Evolutionary conservation across 371 early-diverging fungal genomes (phyloP).

Genomic region (Amoeboradix gromovi): DNA sequence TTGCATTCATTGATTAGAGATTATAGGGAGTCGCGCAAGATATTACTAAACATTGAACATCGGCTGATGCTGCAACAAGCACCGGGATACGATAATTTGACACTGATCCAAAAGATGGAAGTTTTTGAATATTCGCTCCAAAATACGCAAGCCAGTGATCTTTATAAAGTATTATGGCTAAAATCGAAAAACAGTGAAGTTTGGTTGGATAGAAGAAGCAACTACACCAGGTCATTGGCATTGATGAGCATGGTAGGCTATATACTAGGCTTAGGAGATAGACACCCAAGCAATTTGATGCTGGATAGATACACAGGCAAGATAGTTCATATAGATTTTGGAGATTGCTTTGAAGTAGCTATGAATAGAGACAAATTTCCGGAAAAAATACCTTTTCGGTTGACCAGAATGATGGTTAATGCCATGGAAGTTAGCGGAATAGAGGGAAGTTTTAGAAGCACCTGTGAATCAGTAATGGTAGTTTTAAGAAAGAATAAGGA

Average conservation of each 20-base stretch:
- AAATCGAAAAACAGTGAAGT: slow-evolving; percentile 75
- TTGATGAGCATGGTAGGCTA: slow-evolving; percentile 97
- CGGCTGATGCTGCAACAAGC: slow-evolving; percentile 64
- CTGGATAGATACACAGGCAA: slow-evolving; percentile 70
- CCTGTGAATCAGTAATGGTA: slow-evolving; percentile 83
- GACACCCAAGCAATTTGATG: slow-evolving; percentile 94
- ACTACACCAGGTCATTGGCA: slow-evolving; percentile 80
- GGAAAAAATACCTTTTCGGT: slow-evolving; percentile 86
- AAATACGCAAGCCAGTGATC: slow-evolving; percentile 75
- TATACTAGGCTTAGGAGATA: slow-evolving; percentile 84
- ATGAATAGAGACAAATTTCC: slow-evolving; percentile 90
- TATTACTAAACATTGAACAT: slow-evolving; percentile 68
- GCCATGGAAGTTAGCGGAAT: slow-evolving; percentile 88
- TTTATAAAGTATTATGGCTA: slow-evolving; percentile 80
- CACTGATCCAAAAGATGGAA: slow-evolving; percentile 74
- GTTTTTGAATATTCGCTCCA: slow-evolving; percentile 81
- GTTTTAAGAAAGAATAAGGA: slow-evolving; percentile 83
- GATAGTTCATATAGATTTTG: slow-evolving; percentile 94
- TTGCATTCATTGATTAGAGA: slow-evolving; percentile 63
- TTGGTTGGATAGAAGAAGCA: slow-evolving; percentile 82
- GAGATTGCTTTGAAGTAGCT: slow-evolving; percentile 92
- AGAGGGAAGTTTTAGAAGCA: slow-evolving; percentile 77
- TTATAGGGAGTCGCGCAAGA: slow-evolving; percentile 59
- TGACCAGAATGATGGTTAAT: slow-evolving; percentile 88
- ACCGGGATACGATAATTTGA: slow-evolving; percentile 67